phyloP scores from a whole-genome alignment of 2,329 filamentous ascomycete genomes.

The Macrophomina pseudophaseolina region DNA sequence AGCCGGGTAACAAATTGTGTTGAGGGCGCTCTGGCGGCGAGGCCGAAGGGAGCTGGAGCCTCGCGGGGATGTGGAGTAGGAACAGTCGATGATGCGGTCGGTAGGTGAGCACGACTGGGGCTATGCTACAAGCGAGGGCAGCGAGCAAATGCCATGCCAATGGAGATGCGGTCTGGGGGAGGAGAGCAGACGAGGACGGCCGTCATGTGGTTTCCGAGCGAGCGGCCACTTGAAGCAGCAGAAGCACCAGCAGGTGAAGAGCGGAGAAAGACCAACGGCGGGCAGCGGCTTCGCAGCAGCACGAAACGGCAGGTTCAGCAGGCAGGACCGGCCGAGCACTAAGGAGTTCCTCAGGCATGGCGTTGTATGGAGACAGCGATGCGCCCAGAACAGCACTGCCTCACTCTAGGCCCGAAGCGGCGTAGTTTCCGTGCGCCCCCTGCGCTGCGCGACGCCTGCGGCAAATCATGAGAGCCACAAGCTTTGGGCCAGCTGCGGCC shows the following conservation, averaged over 20 bases:
- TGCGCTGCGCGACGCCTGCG: constrained; percentile 15
- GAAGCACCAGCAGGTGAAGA: constrained; percentile 2
- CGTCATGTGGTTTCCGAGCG: constrained; percentile 11
- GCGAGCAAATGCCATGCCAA: constrained; percentile 7
- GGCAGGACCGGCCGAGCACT: constrained; percentile 15
- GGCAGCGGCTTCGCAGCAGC: background rate
- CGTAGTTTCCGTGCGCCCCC: constrained; percentile 22
- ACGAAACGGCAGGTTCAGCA: constrained; percentile 9
- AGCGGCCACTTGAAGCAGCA: constrained; percentile 14
- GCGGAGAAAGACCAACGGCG: constrained; percentile 1
- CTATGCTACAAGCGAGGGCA: constrained; percentile 20
- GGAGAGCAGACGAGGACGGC: background rate
- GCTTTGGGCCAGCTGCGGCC: constrained; percentile 10
- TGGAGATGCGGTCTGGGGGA: constrained; percentile 18
- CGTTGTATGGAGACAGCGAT: constrained; percentile 24
- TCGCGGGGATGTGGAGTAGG: constrained; percentile 14
- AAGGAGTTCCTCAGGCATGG: constrained; percentile 24
- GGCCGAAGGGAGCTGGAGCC: background rate
- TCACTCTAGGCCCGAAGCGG: constrained; percentile 13
- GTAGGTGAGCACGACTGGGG: constrained; percentile 22
- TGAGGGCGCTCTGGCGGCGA: background rate
- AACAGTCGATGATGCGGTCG: background rate
- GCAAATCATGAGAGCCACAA: constrained; percentile 25
- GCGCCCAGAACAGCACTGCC: constrained; percentile 26
- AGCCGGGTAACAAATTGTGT: constrained; percentile 14